Base-by-base conservation (phyloP, 75 land plant genomes). In the Adiantum capillusveneris region DNA sequence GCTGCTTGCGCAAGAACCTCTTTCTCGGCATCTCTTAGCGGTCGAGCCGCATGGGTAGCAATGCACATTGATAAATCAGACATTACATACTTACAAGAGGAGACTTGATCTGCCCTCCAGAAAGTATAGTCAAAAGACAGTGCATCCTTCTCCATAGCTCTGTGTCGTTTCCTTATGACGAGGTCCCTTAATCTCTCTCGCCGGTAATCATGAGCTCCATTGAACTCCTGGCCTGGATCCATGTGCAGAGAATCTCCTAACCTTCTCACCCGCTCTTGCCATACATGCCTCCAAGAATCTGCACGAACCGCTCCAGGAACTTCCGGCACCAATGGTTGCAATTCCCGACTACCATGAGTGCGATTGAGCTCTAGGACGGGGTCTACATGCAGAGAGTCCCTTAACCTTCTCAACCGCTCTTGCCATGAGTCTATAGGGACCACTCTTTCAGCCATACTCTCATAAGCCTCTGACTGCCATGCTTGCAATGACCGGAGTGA, bases 1-100 rank as follows among this genome's bases (percentile, higher is more conserved):
- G 68, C 73, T 41, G 73, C 41, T 18, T 49, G 27, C 6, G 63
- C 53, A 9, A 75, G 51, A 11, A 64, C 41, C 13, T 75, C 49
- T 25, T 64, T 31, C 24, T 75, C 78, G 1, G 67, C 34, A 19
- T 21, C 36, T 21, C 44, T 59, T n/a, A 75, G 41, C 19, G 78
- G 73, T 29, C 58, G 70, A 30, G 78, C 68, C 20, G 57, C 43
- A 60, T 64, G 67, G 49, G 78, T 75, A 25, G 74, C 73, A 59
- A 75, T 65, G 31, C 77, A 75, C 63, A 75, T 75, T 7, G 77
- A 75, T 25, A 75, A 59, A 58, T 75, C 72, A 28, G 63, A 60
- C 37, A 75, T 49, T 22, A 37, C 25, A 51, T 75, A 75, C 0
- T 53, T 34, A 28, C 60, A 28, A 16, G 73, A 36, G 20, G 50